A percentile compares a stretch with the other conserved stretches of the same genome.
Conservation (phyloP, 208 protist genomes). For the Leishmania arabica region DNA sequence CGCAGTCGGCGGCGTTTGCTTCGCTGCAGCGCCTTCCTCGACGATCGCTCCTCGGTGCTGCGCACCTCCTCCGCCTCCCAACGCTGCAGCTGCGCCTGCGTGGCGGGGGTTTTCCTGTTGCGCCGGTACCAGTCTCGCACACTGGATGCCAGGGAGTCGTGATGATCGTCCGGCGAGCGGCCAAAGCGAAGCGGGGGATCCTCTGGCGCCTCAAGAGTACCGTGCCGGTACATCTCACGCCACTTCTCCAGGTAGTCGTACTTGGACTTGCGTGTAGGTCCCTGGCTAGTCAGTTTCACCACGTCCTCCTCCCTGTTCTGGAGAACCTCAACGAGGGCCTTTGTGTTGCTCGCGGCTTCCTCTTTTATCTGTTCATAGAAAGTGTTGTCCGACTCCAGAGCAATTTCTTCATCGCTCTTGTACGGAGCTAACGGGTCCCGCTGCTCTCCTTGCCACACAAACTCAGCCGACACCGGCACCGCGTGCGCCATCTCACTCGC, state of each 20-base stretch:
- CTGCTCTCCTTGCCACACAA: conserved; percentile 81
- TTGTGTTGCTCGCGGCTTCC: conserved; percentile 46
- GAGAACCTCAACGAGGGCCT: conserved; percentile 59
- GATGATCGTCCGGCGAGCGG: conserved; percentile 71
- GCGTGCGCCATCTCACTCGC: conserved; percentile 60
- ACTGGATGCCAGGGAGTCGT: conserved; percentile 63
- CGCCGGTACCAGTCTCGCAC: conserved; percentile 80
- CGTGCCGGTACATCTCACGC: conserved; percentile 92
- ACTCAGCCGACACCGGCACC: conserved; percentile 62
- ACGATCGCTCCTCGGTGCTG: conserved; percentile 31
- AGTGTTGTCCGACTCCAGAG: conserved; percentile 82
- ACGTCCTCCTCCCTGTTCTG: conserved; percentile 59
- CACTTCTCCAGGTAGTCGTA: conserved; percentile 92
- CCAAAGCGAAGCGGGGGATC: conserved; percentile 71
- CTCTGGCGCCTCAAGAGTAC: conserved; percentile 86
- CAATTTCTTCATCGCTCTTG: conserved; percentile 86
- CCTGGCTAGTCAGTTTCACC: conserved; percentile 52
- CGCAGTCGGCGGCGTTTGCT: conserved; percentile 24
- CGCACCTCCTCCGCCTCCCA: conserved; percentile 52
- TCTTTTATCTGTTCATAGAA: conserved; percentile 69
- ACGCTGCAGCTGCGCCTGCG: conserved; percentile 37
- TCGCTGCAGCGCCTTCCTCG: conserved; percentile 50
- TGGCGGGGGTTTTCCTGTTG: conserved; percentile 59
- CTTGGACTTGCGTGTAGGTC: conserved; percentile 76
- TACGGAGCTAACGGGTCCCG: conserved; percentile 76